A percentile compares a stretch with the other conserved stretches of the same genome.
Conservation (phyloP, 495 filamentous ascomycete genomes). For the Jackrogersella minutella region DNA sequence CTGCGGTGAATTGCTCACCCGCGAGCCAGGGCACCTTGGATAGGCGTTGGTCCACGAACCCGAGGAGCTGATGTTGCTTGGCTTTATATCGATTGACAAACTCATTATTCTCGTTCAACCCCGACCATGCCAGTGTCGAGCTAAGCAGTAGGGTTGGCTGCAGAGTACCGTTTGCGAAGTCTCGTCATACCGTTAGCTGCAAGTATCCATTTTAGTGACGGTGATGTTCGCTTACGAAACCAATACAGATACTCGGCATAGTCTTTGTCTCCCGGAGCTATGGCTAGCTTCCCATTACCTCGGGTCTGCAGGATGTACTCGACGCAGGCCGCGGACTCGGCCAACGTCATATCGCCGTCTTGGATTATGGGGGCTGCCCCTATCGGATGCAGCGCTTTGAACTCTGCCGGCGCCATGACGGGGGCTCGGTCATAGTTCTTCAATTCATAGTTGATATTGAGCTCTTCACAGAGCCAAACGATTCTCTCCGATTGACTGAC, state of each 20-base stretch:
- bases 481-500: slow-evolving; percentile 68
- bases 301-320: slow-evolving; percentile 66
- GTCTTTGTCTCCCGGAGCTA: slow-evolving; percentile 50
- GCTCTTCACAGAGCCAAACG: slow-evolving; percentile 70
- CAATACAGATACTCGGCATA: slow-evolving; percentile 68
- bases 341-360: slow-evolving; percentile 59
- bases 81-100: slow-evolving; percentile 24
- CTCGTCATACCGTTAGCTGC: slow-evolving; percentile 17
- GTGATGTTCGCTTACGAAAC: slow-evolving; percentile 49
- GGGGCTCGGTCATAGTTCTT: slow-evolving; percentile 60
- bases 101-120: slow-evolving; percentile 5
- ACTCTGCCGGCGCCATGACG: slow-evolving; percentile 60
- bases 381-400: slow-evolving; percentile 59
- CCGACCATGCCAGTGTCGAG: slow-evolving; percentile 12
- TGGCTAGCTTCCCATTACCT: slow-evolving; percentile 55
- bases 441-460: slow-evolving; percentile 60
- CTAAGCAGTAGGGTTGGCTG: slow-evolving; percentile 48
- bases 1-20: slow-evolving; percentile 65
- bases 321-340: slow-evolving; percentile 62
- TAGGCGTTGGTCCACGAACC: slow-evolving; percentile 56
- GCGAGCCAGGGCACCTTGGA: slow-evolving; percentile 61
- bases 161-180: slow-evolving; percentile 66
- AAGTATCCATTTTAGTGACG: neutral
- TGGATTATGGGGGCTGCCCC: slow-evolving; percentile 65
- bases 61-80: slow-evolving; percentile 42